These are phyloP conservation scores for Melocanna baccifera DNA, from an alignment of 176 grass and related monocot species.

Conservation along the genomic window DNA sequence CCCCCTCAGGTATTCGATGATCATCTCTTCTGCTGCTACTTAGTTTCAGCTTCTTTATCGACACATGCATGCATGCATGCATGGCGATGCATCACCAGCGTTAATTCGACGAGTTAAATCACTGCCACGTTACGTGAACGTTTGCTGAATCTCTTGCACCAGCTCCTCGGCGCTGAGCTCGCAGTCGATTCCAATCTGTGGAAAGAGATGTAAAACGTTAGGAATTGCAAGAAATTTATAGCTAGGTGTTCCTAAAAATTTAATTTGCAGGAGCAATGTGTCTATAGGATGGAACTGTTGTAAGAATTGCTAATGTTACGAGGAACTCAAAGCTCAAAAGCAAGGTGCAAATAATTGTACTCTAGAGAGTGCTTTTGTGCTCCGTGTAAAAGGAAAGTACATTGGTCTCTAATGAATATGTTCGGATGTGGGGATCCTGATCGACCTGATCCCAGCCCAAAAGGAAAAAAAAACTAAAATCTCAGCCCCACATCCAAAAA, in stretches of 20 bases:
- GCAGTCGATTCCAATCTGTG: conserved; percentile 94
- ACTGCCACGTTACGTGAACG: conserved; percentile 46
- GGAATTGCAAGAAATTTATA: neutral
- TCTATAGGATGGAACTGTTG: neutral
- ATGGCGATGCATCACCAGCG: neutral
- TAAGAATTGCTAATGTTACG: neutral
- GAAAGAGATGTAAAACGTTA: neutral
- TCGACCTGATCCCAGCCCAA: too few relatives aligned
- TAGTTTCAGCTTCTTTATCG: neutral
- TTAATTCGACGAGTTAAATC: neutral
- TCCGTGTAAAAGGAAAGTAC: neutral
- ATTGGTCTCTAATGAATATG: neutral
- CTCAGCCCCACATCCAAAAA: neutral
- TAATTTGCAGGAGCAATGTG: neutral
- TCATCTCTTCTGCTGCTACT: neutral
- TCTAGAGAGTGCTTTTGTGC: neutral
- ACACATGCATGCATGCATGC: neutral
- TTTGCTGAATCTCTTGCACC: conserved; percentile 70
- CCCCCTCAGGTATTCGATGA: neutral
- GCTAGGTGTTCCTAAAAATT: neutral
- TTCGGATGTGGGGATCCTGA: too few relatives aligned
- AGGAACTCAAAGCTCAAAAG: neutral
- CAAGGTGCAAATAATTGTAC: neutral
- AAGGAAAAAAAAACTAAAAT: neutral
- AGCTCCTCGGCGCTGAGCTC: conserved; percentile 84